phyloP scores from a whole-genome alignment of 177 flowering plant species.

The Vitis hybrid region DNA sequence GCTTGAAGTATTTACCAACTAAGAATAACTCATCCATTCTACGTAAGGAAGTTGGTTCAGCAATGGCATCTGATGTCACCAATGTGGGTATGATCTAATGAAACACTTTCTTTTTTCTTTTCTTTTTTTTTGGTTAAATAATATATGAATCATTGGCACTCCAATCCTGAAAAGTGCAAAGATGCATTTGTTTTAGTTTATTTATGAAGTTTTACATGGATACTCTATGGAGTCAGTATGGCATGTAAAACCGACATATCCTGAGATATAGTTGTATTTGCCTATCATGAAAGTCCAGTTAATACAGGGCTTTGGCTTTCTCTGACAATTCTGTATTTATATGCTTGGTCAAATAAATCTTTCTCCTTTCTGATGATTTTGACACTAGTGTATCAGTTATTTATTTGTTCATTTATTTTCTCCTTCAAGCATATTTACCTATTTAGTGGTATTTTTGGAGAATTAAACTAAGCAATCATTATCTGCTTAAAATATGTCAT shows the following conservation, averaged over 20 bases:
- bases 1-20: constrained; percentile 58
- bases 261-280: not conserved
- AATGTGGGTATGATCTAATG: constrained; percentile 57
- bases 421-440: too few relatives aligned
- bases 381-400: too few relatives aligned
- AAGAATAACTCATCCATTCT: constrained; percentile 28
- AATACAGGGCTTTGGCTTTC: too few relatives aligned
- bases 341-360: not conserved
- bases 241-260: not conserved
- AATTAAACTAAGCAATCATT: too few relatives aligned
- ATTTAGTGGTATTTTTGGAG: too few relatives aligned
- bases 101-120: not conserved
- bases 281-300: not conserved
- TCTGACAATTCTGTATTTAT: not conserved
- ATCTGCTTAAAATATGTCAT: too few relatives aligned
- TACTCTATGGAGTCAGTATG: not conserved
- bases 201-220: not conserved
- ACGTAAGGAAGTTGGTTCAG: constrained; percentile 46
- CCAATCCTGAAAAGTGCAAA: too few relatives aligned
- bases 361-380: not conserved
- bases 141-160: too few relatives aligned
- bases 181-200: too few relatives aligned
- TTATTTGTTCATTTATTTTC: too few relatives aligned
- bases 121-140: not conserved
- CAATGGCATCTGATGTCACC: constrained; percentile 60